These are phyloP conservation scores for Aspergillus carbonarius DNA, from an alignment of 2,329 filamentous ascomycete genomes.

Conservation along the genomic window DNA sequence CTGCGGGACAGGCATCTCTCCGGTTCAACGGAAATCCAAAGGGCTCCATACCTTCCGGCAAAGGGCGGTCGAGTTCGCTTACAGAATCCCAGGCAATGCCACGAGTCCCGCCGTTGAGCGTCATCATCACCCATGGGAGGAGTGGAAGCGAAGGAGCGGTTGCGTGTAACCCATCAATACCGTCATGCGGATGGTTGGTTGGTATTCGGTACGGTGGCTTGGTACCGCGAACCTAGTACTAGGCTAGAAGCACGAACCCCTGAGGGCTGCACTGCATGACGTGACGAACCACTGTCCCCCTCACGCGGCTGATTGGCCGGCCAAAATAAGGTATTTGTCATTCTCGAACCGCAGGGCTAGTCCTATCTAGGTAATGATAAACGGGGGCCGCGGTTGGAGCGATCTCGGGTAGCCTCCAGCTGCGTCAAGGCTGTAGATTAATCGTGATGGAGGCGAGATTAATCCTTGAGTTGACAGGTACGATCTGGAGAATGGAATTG, in stretches of 20 bases:
- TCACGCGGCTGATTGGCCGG: conserved; percentile 15
- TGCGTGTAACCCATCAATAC: conserved; percentile 4
- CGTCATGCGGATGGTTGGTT: background rate
- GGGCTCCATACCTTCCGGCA: background rate
- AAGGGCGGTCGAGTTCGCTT: background rate
- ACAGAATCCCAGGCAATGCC: background rate
- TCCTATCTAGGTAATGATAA: conserved; percentile 19
- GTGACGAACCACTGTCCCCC: conserved; percentile 17
- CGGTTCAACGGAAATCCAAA: background rate
- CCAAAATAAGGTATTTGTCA: conserved; percentile 28
- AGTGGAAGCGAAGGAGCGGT: background rate
- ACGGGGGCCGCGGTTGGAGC: conserved; percentile 3
- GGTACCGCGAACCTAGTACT: background rate
- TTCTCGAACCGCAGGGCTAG: conserved; percentile 12
- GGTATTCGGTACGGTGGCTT: background rate
- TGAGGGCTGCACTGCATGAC: conserved; percentile 13
- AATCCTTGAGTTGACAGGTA: conserved; percentile 7
- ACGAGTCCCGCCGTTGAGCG: background rate
- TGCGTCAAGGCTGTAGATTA: background rate
- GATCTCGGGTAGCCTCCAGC: background rate
- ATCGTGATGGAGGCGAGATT: background rate
- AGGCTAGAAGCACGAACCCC: conserved; percentile 22
- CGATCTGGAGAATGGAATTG: conserved; percentile 4
- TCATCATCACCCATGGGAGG: background rate
- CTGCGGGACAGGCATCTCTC: background rate